phyloP scores from a whole-genome alignment of 345 rosid species.

The Cardamine occulta region DNA sequence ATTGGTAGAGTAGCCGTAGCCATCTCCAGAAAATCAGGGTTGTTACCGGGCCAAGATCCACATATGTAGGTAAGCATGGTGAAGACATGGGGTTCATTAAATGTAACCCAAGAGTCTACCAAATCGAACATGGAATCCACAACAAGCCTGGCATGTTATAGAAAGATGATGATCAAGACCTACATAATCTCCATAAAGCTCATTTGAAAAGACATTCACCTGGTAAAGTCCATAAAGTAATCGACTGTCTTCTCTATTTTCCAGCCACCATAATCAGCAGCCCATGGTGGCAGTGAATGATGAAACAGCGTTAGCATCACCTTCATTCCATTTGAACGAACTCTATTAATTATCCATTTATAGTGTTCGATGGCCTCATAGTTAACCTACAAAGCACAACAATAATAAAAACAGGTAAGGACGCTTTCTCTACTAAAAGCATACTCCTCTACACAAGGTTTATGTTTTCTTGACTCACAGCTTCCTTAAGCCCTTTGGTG shows the following conservation, averaged over 20 bases:
- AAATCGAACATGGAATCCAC: slow-evolving; percentile 75
- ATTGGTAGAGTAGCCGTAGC: slow-evolving; percentile 88
- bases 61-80: slow-evolving; percentile 91
- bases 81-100: slow-evolving; percentile 94
- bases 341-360: slow-evolving; percentile 82
- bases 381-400: slow-evolving; percentile 59
- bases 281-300: slow-evolving; percentile 98
- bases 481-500: slow-evolving; percentile 61
- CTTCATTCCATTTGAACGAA: slow-evolving; percentile 86
- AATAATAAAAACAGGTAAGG: slow-evolving; percentile 4
- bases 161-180: slow-evolving; percentile 32
- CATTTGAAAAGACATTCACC: slow-evolving; percentile 47
- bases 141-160: slow-evolving; percentile 67
- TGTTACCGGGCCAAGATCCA: slow-evolving; percentile 98
- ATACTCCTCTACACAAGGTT: slow-evolving; percentile 30
- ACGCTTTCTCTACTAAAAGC: slow-evolving; percentile 8
- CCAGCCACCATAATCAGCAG: slow-evolving; percentile 97
- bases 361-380: slow-evolving; percentile 86
- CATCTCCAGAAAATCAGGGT: slow-evolving; percentile 88
- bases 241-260: slow-evolving; percentile 91
- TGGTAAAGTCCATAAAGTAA: slow-evolving; percentile 85
- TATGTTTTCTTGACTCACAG: slow-evolving; percentile 56
- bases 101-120: slow-evolving; percentile 91
- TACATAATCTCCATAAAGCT: slow-evolving; percentile 26
- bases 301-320: slow-evolving; percentile 97